Evolutionary conservation across 768 basidiomycete genomes (phyloP), one percentile per base, ranked within the genome.

Genomic region (Amanita inopinata): DNA sequence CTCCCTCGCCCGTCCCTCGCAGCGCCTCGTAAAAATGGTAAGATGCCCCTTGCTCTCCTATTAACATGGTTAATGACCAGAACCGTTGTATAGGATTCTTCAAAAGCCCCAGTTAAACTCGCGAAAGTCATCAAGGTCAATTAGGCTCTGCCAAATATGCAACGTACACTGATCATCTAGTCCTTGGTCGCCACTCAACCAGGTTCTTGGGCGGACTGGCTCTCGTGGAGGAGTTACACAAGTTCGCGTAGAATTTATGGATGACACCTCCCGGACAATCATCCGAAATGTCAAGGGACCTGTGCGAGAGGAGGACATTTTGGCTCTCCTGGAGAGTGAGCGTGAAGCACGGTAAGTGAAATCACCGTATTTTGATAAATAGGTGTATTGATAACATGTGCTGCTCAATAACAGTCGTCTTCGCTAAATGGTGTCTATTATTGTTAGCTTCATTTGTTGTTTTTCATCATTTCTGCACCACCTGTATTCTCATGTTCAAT

Each of bases 261-360:
- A 98, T 63, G 93, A 98, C 63, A 79, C 87, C 43, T 78, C 81
- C 51, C 86, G 94, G 56, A 84, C 88, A 52, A 96, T 99, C 66
- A 94, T 97, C 66, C 88, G 94, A 40, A 99, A 99, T 70, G 94
- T 98, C 53, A 98, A 98, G 68, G 96, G 96, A 0, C 94, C 96
- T 48, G 93, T 98, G 47, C 73, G 89, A 50, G 85, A 91, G 67
- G 78, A 92, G 64, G 96, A 99, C 63, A 96, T 98, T 59, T 75
- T 99, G 49, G 91, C 93, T 53, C 73, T 99, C 52, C 73, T 98
- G 59, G 96, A 99, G 74, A 86, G 85, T 62, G 96, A 99, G 70
- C 89, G 96, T 68, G 96, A 99, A 74, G 96, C 96, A 56, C 89
- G 96, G 96, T 96, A 58, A 56, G 90, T 79, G n/a, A n/a, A n/a